These are phyloP conservation scores for Penicillium sp. DNA, from an alignment of 2,329 filamentous ascomycete genomes.

Conservation along the genomic window DNA sequence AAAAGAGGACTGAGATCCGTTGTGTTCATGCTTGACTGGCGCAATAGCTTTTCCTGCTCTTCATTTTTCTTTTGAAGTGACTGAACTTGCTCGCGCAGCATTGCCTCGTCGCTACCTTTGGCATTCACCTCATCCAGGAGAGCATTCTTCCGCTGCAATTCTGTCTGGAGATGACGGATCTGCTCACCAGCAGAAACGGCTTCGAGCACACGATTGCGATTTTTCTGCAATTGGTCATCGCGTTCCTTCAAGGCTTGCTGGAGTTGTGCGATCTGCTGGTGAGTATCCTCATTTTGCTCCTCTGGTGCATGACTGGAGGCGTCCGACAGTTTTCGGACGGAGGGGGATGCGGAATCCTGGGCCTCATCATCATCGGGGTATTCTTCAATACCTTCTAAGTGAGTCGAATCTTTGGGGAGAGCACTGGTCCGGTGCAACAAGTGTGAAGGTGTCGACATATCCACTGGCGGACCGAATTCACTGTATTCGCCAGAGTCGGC, in stretches of 20 bases:
- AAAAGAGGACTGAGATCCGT: slow-evolving; percentile 29
- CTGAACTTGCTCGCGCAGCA: slow-evolving; percentile 34
- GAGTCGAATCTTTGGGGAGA: slow-evolving; percentile 32
- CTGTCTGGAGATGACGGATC: slow-evolving; percentile 40
- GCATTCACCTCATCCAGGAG: slow-evolving; percentile 31
- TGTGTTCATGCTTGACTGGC: slow-evolving; percentile 23
- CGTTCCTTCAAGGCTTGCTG: slow-evolving; percentile 33
- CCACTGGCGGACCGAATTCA: slow-evolving; percentile 44
- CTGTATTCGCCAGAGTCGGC: slow-evolving; percentile 40
- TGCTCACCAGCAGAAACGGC: slow-evolving; percentile 40
- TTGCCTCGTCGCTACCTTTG: slow-evolving; percentile 23
- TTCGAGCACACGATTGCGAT: slow-evolving; percentile 35
- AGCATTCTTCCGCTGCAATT: slow-evolving; percentile 35
- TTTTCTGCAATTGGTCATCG: slow-evolving; percentile 37
- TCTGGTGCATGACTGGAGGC: slow-evolving; percentile 19
- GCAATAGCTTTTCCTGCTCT: slow-evolving; percentile 26
- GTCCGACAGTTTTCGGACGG: slow-evolving; percentile 25
- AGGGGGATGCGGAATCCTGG: slow-evolving; percentile 27
- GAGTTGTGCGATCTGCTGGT: slow-evolving; percentile 34
- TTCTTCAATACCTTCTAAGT: slow-evolving; percentile 41
- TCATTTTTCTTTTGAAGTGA: slow-evolving; percentile 30
- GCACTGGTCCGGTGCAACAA: slow-evolving; percentile 34
- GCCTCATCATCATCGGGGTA: slow-evolving; percentile 28
- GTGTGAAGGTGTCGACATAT: slow-evolving; percentile 47
- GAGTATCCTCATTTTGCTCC: slow-evolving; percentile 27